These are phyloP conservation scores for Ceratocystis cacaofunesta DNA, from an alignment of 2,329 filamentous ascomycete species.

Conservation along the genomic window DNA sequence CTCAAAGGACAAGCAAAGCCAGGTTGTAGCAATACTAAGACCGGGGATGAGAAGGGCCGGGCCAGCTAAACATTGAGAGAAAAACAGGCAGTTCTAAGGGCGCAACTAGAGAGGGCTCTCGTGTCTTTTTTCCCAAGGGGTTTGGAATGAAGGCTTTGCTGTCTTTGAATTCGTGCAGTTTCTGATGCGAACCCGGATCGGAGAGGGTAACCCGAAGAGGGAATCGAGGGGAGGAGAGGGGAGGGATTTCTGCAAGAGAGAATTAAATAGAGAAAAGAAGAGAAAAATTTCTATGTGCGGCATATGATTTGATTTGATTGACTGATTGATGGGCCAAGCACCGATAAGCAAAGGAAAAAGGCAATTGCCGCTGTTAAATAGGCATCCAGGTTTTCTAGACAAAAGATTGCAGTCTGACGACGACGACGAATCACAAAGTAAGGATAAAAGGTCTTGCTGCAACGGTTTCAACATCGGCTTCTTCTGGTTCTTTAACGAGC, in stretches of 20 bases:
- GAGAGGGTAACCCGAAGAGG: not conserved
- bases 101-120: not conserved
- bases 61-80: not conserved
- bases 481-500: not conserved
- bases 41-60: not conserved
- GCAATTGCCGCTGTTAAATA: not conserved
- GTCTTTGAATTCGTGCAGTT: not conserved
- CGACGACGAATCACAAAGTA: not conserved
- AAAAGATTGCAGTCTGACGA: not conserved
- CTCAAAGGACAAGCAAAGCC: not conserved
- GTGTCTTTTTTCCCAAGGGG: not conserved
- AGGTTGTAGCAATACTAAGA: not conserved
- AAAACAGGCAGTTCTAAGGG: not conserved
- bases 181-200: not conserved
- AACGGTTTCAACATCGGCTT: not conserved
- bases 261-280: not conserved
- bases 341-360: not conserved
- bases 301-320: not conserved
- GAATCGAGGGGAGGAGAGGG: not conserved
- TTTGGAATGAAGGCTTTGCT: slow-evolving; percentile 1
- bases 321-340: not conserved
- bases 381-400: not conserved
- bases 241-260: not conserved
- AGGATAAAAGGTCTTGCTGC: not conserved
- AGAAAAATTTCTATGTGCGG: not conserved